A percentile compares a stretch with the other conserved stretches of the same genome.
Evolutionary conservation across 371 early-diverging fungal species (phyloP).

Genomic region (Mortierella sp.): DNA sequence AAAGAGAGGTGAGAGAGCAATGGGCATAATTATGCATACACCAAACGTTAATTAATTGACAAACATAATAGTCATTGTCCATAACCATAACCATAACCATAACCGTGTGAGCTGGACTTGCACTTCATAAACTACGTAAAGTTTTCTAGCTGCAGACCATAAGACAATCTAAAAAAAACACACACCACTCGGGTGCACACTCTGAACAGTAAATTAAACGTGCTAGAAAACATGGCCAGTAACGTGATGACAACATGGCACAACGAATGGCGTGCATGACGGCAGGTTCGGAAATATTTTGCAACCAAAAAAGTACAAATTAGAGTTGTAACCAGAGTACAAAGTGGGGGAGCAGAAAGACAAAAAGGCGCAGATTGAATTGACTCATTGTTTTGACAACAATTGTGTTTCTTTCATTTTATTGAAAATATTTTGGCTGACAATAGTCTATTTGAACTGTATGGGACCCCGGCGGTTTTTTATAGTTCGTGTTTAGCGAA

Average conservation of each 20-base stretch:
- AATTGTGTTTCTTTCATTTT: too few species aligned
- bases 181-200: too few species aligned
- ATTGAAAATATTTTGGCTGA: background rate
- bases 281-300: conserved; percentile 6
- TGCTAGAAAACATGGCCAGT: background rate
- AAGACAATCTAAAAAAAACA: background rate
- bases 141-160: too few species aligned
- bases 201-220: background rate
- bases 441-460: background rate
- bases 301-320: background rate
- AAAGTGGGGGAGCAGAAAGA: too few species aligned
- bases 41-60: background rate
- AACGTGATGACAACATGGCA: conserved; percentile 16
- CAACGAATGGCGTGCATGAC: background rate
- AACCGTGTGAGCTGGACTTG: too few species aligned
- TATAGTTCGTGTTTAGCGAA: background rate
- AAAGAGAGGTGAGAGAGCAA: background rate
- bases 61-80: too few species aligned
- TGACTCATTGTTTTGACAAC: background rate
- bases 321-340: background rate
- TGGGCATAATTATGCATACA: background rate
- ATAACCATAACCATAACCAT: background rate
- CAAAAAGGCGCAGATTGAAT: background rate
- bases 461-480: background rate
- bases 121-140: too few species aligned